phyloP scores from a whole-genome alignment of 1,284 basidiomycete genomes.

The Mycosarcoma maydis region DNA sequence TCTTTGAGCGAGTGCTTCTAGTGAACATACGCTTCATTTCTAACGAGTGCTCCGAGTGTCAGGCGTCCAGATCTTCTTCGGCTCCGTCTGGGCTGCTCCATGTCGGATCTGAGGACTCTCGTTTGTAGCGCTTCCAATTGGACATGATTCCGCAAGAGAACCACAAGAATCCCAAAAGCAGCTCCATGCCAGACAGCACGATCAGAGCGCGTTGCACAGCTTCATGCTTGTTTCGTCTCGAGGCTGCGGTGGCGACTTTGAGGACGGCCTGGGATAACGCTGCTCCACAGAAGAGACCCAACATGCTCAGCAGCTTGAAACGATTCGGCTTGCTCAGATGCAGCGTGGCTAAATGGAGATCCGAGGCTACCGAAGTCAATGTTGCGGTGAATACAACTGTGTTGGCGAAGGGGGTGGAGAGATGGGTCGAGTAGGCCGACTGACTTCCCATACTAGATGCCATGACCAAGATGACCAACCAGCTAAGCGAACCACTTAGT shows the following conservation, averaged over 20 bases:
- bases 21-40: no score
- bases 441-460: slow-evolving; percentile 34
- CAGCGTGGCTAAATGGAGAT: slow-evolving; percentile 23
- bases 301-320: slow-evolving; percentile 29
- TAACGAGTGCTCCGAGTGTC: no score
- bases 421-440: slow-evolving; percentile 30
- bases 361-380: slow-evolving; percentile 35
- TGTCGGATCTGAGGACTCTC: not conserved
- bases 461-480: slow-evolving; percentile 31
- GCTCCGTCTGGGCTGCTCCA: not conserved
- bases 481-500: slow-evolving; percentile 19
- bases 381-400: slow-evolving; percentile 50
- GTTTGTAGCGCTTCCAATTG: slow-evolving; percentile 9
- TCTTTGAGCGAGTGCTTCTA: no score
- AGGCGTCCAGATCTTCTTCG: not conserved
- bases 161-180: slow-evolving; percentile 20
- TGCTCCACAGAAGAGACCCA: slow-evolving; percentile 30
- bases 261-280: slow-evolving; percentile 33
- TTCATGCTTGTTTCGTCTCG: slow-evolving; percentile 16
- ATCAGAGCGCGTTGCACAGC: slow-evolving; percentile 34
- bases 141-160: slow-evolving; percentile 14
- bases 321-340: slow-evolving; percentile 9
- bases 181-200: slow-evolving; percentile 18
- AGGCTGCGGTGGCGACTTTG: slow-evolving; percentile 28
- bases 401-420: slow-evolving; percentile 37